Evolutionary conservation across 2,329 filamentous ascomycete species (phyloP).

Genomic region (Chrysoporthe austroafricana): DNA sequence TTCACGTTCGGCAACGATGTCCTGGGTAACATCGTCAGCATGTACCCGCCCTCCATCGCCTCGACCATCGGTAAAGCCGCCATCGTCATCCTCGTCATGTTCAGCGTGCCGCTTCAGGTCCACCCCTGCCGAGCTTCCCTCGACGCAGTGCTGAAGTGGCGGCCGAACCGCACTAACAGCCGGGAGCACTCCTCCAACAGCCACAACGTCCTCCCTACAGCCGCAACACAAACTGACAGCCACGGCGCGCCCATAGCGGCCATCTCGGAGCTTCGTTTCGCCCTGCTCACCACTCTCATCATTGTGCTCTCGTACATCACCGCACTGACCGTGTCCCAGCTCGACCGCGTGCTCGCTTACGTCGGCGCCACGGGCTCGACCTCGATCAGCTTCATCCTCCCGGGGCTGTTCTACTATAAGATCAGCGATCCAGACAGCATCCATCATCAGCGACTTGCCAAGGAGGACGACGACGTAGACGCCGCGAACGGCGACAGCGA

Average conservation of each 20-base stretch:
- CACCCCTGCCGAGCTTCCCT: constrained; percentile 96
- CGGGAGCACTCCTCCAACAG: constrained; percentile 47
- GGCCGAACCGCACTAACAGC: constrained; percentile 58
- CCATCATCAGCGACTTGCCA: constrained; percentile 83
- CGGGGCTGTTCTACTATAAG: constrained; percentile 97
- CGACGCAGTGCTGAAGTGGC: constrained; percentile 93
- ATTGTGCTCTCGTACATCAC: constrained; percentile 84
- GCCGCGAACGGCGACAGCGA: constrained; percentile 57
- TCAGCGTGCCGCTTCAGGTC: constrained; percentile 93
- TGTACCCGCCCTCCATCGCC: constrained; percentile 79
- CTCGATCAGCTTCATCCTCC: constrained; percentile 94
- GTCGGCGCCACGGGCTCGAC: constrained; percentile 94
- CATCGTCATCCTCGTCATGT: constrained; percentile 94
- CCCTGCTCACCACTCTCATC: constrained; percentile 83
- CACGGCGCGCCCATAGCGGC: constrained; percentile 59
- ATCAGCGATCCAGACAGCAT: constrained; percentile 88
- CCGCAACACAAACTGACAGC: constrained; percentile 43
- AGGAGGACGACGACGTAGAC: constrained; percentile 86
- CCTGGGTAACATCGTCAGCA: constrained; percentile 88
- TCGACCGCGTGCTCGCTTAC: constrained; percentile 91
- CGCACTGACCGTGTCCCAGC: constrained; percentile 85
- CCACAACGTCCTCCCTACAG: constrained; percentile 48
- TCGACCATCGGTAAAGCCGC: constrained; percentile 93
- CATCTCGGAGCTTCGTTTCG: constrained; percentile 89
- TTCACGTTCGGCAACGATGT: constrained; percentile 92